These are phyloP conservation scores for Apiotrichum laibachii DNA, from an alignment of 1,284 basidiomycete genomes.

Conservation along the genomic window DNA sequence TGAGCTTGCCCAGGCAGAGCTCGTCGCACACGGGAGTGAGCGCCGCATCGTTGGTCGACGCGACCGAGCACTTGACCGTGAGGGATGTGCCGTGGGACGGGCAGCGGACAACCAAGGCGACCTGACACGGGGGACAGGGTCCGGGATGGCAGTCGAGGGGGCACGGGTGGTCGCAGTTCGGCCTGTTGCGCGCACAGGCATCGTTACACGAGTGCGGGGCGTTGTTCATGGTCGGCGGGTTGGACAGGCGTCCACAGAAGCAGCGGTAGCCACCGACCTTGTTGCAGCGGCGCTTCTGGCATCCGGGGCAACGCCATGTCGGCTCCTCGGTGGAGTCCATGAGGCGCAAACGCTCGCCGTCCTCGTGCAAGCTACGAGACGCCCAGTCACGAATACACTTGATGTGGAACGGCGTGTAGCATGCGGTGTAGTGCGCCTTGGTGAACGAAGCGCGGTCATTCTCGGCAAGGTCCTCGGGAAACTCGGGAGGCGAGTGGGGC, in stretches of 20 bases:
- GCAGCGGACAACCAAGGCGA: conserved; percentile 60
- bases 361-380: conserved; percentile 68
- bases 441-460: conserved; percentile 59
- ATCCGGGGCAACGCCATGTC: conserved; percentile 80
- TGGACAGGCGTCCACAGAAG: conserved; percentile 73
- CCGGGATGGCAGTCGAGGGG: conserved; percentile 68
- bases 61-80: conserved; percentile 63
- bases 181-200: conserved; percentile 66
- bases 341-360: conserved; percentile 27
- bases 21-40: conserved; percentile 64
- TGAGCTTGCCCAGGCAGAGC: conserved; percentile 59
- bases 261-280: conserved; percentile 74
- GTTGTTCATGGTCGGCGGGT: conserved; percentile 65
- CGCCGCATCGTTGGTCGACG: conserved; percentile 49
- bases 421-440: conserved; percentile 54
- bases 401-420: conserved; percentile 52
- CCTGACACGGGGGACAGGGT: conserved; percentile 69
- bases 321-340: conserved; percentile 52
- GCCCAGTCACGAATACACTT: conserved; percentile 70
- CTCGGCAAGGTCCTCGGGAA: conserved; percentile 19
- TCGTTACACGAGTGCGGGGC: conserved; percentile 82
- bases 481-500: conserved; percentile 18
- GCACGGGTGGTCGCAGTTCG: conserved; percentile 65
- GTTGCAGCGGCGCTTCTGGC: conserved; percentile 67
- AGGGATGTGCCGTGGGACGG: conserved; percentile 64